Base-by-base conservation (phyloP, 306 rosid species). In the Rosa lucieae region DNA sequence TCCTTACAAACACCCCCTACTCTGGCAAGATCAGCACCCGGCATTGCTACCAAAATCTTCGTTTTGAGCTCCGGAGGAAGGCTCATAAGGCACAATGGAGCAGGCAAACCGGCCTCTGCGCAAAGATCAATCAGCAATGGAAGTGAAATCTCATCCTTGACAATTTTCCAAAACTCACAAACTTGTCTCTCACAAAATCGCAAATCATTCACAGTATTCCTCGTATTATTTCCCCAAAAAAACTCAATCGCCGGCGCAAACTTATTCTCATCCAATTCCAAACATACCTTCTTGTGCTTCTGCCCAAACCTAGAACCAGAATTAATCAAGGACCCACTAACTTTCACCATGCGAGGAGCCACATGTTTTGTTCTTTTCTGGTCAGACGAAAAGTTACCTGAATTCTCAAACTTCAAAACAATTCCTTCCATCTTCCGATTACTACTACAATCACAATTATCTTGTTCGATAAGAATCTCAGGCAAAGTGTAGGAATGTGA, bases 91-190 rank as follows among this genome's bases (percentile, higher is more conserved):
- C 95, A 87, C 0, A 97, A 88, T 1, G 99, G 99, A 59, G 88
- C 72, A 8, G 69, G 85, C 62, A 94, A 79, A 21, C 93, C 89
- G 44, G 91, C 82, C 82, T 83, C 82, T 42, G 83, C 90, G 79
- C 97, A 92, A 21, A 92, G 85, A 80, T 92, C 92, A 74, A 91
- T 94, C 55, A 92, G 55, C 21, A 94, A 84, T 23, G 97, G 99
- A 79, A 87, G 80, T 72, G 82, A 93, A 82, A 94, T 87, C 82
- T 75, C 83, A 83, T 94, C 99, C 76, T 89, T 94, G 81, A 87
- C 91, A 68, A 75, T 77, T 82, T 83, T 94, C 99, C 99, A 94
- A 55, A 92, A 80, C 75, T 91, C 90, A 71, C 81, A 85, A 75
- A 88, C 63, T n/a, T 87, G 86, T 51, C 66, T 81, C 18, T 80